Evolutionary conservation across 1,284 basidiomycete genomes (phyloP), one percentile per base, ranked within the genome.

Genomic region (Irpex sp.): DNA sequence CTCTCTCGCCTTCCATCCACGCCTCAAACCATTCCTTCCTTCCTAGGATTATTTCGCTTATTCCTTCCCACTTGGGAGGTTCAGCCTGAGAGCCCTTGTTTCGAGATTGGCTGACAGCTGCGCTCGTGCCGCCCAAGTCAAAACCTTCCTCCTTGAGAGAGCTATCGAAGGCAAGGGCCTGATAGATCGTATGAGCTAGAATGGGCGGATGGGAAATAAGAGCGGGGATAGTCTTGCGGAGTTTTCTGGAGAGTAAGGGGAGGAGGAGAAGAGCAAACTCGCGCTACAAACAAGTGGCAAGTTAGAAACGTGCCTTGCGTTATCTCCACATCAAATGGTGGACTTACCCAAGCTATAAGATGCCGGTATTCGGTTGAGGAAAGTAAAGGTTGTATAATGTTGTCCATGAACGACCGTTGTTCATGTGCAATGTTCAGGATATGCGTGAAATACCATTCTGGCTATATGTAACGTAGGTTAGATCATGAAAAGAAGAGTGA

Each of bases 391-490:
- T 96, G 94, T 31, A 96, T 77, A 57, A 91, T 81, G n/a, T 77
- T 76, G 63, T 92, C 83, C 80, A 95, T 85, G 76, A 98, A 94
- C 19, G 81, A 72, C 40, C 85, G 81, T 68, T 97, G 94, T 65
- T 95, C 91, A 69, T 93, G 92, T 38, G 87, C 82, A 61, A 89
- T 83, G 70, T 97, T 94, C 34, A 93, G 81, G 15, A 98, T 82
- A 74, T 98, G 93, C 2, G 93, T 91, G 70, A 99, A 92, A 70
- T 93, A 98, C 94, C 97, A 99, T 75, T 98, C 97, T 0, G 97
- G 97, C 92, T 96, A 71, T 21, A 62, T 9, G 17, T 15, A 31
- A 19, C 58, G 7, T 57, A 34, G 15, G 4, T 31, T 31, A 31
- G 31, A 8, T 11, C n/a, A n/a, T n/a, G n/a, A n/a, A n/a, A n/a